These are phyloP conservation scores for Eucalyptus decipiens DNA, from an alignment of 345 rosid genomes.

Conservation along the genomic window DNA sequence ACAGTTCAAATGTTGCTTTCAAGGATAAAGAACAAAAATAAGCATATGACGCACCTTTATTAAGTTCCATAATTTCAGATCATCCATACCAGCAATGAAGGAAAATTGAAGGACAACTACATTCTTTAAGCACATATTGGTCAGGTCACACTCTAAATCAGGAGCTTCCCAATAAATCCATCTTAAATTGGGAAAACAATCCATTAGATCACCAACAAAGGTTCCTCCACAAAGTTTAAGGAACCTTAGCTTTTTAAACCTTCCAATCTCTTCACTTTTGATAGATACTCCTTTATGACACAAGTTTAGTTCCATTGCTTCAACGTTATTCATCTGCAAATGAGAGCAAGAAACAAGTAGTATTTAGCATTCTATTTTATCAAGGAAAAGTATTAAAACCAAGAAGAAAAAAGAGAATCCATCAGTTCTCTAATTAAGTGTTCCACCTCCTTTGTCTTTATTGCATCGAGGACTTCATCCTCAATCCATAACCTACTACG, in stretches of 20 bases:
- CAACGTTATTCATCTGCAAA: background rate
- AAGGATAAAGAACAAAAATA: too few relatives aligned
- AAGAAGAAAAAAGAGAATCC: too few relatives aligned
- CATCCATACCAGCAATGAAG: rapidly evolving
- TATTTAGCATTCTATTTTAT: background rate
- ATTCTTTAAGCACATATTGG: too few relatives aligned
- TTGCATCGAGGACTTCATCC: too few relatives aligned
- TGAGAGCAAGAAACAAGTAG: background rate
- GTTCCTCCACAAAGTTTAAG: background rate
- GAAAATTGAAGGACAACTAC: too few relatives aligned
- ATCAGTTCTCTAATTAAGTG: too few relatives aligned
- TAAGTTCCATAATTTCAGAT: too few relatives aligned
- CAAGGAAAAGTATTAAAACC: background rate
- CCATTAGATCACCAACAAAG: background rate
- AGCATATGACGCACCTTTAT: too few relatives aligned
- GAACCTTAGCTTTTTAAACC: background rate
- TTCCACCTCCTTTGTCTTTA: too few relatives aligned
- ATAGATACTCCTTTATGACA: too few relatives aligned
- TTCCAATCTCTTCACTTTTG: background rate
- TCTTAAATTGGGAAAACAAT: background rate
- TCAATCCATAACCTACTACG: too few relatives aligned
- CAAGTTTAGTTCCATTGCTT: background rate
- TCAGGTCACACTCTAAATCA: too few relatives aligned
- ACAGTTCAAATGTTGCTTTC: rapidly evolving
- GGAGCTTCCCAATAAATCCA: background rate